Evolutionary conservation across 2,329 filamentous ascomycete species (phyloP).

Genomic region (Monosporascus sp.): DNA sequence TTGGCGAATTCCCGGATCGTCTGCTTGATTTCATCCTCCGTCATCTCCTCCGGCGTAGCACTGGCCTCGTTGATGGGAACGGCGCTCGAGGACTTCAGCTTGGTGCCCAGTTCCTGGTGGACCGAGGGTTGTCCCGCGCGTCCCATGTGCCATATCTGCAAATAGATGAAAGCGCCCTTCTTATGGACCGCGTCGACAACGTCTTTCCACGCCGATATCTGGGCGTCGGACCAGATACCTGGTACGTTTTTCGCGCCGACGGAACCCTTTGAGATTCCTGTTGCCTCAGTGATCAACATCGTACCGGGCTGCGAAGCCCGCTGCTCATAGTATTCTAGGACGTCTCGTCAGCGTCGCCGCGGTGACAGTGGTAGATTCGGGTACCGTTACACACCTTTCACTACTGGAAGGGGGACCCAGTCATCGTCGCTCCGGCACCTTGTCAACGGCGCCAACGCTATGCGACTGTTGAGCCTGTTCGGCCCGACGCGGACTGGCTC

Average conservation of each 20-base stretch:
- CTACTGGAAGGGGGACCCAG: conserved; percentile 39
- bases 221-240: conserved; percentile 52
- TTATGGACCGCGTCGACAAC: conserved; percentile 59
- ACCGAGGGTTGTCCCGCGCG: conserved; percentile 38
- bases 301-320: conserved; percentile 31
- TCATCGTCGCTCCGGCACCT: conserved; percentile 37
- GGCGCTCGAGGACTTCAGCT: conserved; percentile 39
- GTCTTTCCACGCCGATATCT: conserved; percentile 55
- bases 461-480: conserved; percentile 35
- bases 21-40: conserved; percentile 57
- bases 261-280: conserved; percentile 43
- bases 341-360: neutral
- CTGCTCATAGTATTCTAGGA: conserved; percentile 25
- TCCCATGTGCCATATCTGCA: conserved; percentile 62
- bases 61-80: conserved; percentile 42
- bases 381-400: conserved; percentile 14
- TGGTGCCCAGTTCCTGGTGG: conserved; percentile 38
- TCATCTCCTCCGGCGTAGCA: conserved; percentile 58
- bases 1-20: conserved; percentile 57
- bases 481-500: conserved; percentile 36
- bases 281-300: conserved; percentile 54
- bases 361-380: neutral
- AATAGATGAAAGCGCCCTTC: conserved; percentile 56
- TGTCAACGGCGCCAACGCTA: conserved; percentile 46
- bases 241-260: conserved; percentile 46